These are phyloP conservation scores for Tephrocybe sp. DNA, from an alignment of 768 basidiomycete species.

Conservation along the genomic window DNA sequence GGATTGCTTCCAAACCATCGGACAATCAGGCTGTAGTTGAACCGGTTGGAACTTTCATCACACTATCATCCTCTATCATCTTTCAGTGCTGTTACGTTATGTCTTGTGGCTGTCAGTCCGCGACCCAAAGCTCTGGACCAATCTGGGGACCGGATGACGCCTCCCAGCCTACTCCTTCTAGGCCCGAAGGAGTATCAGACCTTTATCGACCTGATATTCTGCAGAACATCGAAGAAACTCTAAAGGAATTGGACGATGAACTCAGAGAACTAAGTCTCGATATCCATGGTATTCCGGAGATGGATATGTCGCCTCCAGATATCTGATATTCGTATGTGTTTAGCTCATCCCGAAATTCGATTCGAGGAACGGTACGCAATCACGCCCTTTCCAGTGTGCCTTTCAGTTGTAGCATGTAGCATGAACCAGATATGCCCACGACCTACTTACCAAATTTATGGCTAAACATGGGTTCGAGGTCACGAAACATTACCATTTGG, in stretches of 20 bases:
- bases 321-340: not conserved
- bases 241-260: slow-evolving; percentile 52
- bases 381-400: too few species aligned
- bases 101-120: slow-evolving; percentile 17
- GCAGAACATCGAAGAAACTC: slow-evolving; percentile 56
- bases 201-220: slow-evolving; percentile 60
- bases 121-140: slow-evolving; percentile 9
- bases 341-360: slow-evolving; percentile 70
- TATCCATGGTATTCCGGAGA: slow-evolving; percentile 56
- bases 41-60: too few species aligned
- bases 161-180: slow-evolving; percentile 27
- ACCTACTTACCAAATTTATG: slow-evolving; percentile 69
- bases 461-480: slow-evolving; percentile 64
- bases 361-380: slow-evolving; percentile 63
- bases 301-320: not conserved
- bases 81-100: not conserved
- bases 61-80: too few species aligned
- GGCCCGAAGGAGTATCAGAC: slow-evolving; percentile 27
- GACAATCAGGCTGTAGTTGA: too few species aligned
- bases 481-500: slow-evolving; percentile 56
- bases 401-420: not conserved
- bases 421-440: slow-evolving; percentile 61
- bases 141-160: slow-evolving; percentile 47
- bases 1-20: too few species aligned
- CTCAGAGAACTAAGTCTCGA: slow-evolving; percentile 65